Evolutionary conservation across 352 stramenopile genomes (phyloP), one percentile per base, ranked within the genome.

Genomic region (Globisporangium heterothallicum): DNA sequence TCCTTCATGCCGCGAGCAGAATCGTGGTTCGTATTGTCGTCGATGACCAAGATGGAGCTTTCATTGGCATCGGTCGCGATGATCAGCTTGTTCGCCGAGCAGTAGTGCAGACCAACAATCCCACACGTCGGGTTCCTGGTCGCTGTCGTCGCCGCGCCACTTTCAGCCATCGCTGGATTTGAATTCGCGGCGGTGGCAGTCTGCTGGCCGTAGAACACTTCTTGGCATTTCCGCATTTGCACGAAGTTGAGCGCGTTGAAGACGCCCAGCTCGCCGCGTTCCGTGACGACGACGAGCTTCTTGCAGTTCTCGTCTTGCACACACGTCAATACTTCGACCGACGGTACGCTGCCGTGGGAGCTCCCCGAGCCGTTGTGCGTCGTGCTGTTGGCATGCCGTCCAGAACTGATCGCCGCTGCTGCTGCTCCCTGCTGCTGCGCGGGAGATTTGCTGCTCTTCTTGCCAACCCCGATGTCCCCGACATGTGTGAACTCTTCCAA

Each of bases 181-280:
- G n/a, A n/a, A n/a, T n/a, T n/a, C n/a, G n/a, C n/a, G n/a, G n/a
- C n/a, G 16, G 30, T 38, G 13, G n/a, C 22, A 51, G 42, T 56
- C 47, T 29, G 16, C 36, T 46, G 35, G 34, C 56, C 40, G 4
- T 53, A 56, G 56, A 78, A 86, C 13, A 59, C 58, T 30, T 88
- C 74, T n/a, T 70, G 60, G 26, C 75, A 88, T 18, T 74, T 64
- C 9, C 79, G 68, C 67, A 91, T 85, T 21, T 73, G 70, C n/a
- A 88, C 70, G 18, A 91, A 75, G 47, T 88, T 88, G 14, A 81
- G 73, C 40, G 73, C 72, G 38, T 91, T 88, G 59, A 83, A 88
- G 6, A 91, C 77, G 1, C 75, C 74, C 12, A 91, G 49, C 4
- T 62, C 69, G 1, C 79, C 80, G 12, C 70, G 51, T 45, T 88